Base-by-base conservation (phyloP, 169 alveolate species). In the Besnoitia besnoiti region DNA sequence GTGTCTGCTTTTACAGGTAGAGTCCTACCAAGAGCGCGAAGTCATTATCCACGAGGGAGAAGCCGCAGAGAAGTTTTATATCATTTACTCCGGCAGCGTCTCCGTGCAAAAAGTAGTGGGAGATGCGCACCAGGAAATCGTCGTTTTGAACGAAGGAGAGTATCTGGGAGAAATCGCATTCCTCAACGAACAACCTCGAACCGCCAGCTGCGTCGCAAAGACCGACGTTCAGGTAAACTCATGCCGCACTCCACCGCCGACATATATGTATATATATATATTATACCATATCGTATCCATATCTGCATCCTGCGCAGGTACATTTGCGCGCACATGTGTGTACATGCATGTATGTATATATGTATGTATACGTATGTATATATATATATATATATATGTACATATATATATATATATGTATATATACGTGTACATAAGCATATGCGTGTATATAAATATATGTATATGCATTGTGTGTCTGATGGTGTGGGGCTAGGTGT, bases 41-140 rank as follows among this genome's bases (percentile, higher is more conserved):
- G 90, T 90, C 94, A 94, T 96, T 40, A 95, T 96, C 77, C 90
- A 94, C 46, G 97, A 95, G 76, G 97, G 97, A n/a, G 97, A 95
- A 37, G 73, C 84, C 33, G 96, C 97, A 42, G 94, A 95, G 84
- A 91, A 94, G 46, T 96, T 96, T 40, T 94, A 85, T 85, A 91
- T 96, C 55, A 82, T 96, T 21, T 91, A 94, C 39, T 95, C 97
- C 24, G 97, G 97, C 5, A 93, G 89, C 85, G 97, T 94, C n/a
- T 96, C 97, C 55, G 92, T 94, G 55, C 94, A 95, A 59, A 89
- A 88, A 82, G 94, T 94, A 24, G 95, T 93, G 39, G 95, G 95
- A 12, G 84, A 80, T 46, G 95, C 92, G 84, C 75, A 85, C 42
- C 75, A 88, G 37, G 92, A 90, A 67, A 50, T 92, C 55, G 94